These are phyloP conservation scores for Davidsoniella neocaledoniae DNA, from an alignment of 2,329 filamentous ascomycete genomes.

Conservation along the genomic window DNA sequence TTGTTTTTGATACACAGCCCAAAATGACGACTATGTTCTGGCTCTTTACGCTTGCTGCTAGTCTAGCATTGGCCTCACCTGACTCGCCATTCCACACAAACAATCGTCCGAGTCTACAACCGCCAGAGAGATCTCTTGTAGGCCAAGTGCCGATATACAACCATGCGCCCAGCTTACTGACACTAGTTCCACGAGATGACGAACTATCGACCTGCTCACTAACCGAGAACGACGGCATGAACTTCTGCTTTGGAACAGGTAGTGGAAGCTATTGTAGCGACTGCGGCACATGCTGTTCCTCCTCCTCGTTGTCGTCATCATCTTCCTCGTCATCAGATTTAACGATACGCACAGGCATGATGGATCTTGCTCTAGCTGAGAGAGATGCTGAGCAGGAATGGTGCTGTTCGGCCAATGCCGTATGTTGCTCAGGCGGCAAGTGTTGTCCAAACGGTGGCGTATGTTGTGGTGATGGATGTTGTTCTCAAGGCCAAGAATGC, in stretches of 20 bases:
- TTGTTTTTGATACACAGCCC: no score
- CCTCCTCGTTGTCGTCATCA: neutral
- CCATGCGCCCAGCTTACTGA: neutral
- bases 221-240: slow-evolving; percentile 1
- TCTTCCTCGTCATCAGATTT: neutral
- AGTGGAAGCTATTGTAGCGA: slow-evolving; percentile 7
- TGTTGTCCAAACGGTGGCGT: slow-evolving; percentile 11
- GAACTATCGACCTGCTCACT: slow-evolving; percentile 1
- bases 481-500: slow-evolving; percentile 9
- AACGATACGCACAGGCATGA: neutral
- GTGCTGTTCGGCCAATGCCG: slow-evolving; percentile 9
- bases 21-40: neutral
- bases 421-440: slow-evolving; percentile 12
- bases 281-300: slow-evolving; percentile 12
- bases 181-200: neutral
- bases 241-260: slow-evolving; percentile 12
- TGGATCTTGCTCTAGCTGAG: neutral
- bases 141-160: neutral
- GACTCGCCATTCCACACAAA: neutral
- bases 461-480: slow-evolving; percentile 13
- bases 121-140: neutral
- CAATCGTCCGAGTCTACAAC: neutral
- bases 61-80: neutral
- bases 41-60: neutral
- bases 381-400: slow-evolving; percentile 3